These are phyloP conservation scores for Eucalyptus rudis DNA, from an alignment of 345 rosid species.

Conservation along the genomic window DNA sequence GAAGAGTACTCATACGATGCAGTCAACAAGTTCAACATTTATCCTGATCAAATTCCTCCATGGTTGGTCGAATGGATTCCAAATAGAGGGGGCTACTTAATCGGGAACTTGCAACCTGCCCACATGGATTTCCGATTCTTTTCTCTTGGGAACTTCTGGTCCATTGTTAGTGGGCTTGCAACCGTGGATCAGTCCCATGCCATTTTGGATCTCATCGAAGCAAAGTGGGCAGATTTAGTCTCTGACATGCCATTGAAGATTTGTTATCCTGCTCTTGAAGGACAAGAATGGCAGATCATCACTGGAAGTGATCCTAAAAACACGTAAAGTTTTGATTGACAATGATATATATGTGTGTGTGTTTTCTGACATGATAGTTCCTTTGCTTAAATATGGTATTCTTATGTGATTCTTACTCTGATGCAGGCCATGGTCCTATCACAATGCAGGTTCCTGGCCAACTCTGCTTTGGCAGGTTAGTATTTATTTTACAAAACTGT, in stretches of 20 bases:
- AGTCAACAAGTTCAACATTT: constrained; percentile 89
- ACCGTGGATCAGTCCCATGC: constrained; percentile 52
- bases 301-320: constrained; percentile 93
- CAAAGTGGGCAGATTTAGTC: constrained; percentile 75
- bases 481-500: not conserved
- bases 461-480: constrained; percentile 93
- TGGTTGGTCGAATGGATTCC: constrained; percentile 97
- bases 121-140: constrained; percentile 96
- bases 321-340: constrained; percentile 31
- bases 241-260: constrained; percentile 92
- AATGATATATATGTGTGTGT: not conserved
- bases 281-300: constrained; percentile 79
- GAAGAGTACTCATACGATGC: constrained; percentile 96
- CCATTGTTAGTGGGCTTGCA: constrained; percentile 41
- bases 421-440: constrained; percentile 94
- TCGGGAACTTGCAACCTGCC: constrained; percentile 90
- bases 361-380: not conserved
- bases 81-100: constrained; percentile 53
- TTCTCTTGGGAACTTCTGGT: constrained; percentile 82
- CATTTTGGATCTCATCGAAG: constrained; percentile 59
- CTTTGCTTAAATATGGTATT: not conserved
- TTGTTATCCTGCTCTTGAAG: constrained; percentile 78
- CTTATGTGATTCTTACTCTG: not conserved
- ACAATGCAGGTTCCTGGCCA: constrained; percentile 97
- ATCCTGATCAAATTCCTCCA: constrained; percentile 84